Evolutionary conservation across 1,139 yeast genomes (phyloP), one percentile per base, ranked within the genome.

Genomic region (Pneumocystis sp.): DNA sequence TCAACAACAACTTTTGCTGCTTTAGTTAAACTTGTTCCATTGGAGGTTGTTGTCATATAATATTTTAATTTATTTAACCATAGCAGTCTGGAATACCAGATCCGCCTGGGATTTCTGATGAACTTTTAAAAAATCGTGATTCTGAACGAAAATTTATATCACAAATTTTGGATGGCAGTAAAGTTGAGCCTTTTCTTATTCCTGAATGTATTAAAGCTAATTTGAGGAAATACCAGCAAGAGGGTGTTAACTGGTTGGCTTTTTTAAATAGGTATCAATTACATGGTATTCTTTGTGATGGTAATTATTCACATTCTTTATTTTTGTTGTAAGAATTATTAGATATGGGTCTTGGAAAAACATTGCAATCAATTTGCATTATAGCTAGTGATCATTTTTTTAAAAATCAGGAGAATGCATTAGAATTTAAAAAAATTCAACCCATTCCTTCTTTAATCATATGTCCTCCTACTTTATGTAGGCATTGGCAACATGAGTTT

Each of bases 161-260:
- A 70, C 98, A 95, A 74, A 93, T 95, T 97, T 89, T 95, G 90
- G 97, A 95, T 74, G 96, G 96, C n/a, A 80, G 90, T 7, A 90
- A 91, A 74, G 89, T 95, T 65, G 83, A 91, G 71, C 85, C 95
- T 0, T 95, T 91, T 74, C 86, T 85, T 65, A 77, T 95, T 60
- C 98, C 98, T 0, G 95, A 93, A 40, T 83, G 93, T 1, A 90
- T 95, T 69, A 88, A 89, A 70, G 98, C 98, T 0, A 89, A 96
- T 1, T 80, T 95, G 70, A 84, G 98, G 75, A 88, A 89, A 70
- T 95, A 95, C 73, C 99, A 95, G 76, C 97, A 93, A 75, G 97
- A 95, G 69, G 99, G 99, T 75, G 95, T 95, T 61, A 95, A 93
- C 74, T 95, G 99, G 99, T 80, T 95, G 66, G 96, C 96, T 19